Evolutionary conservation across 1,139 yeast species (phyloP).

Genomic region (Pichia sp.): DNA sequence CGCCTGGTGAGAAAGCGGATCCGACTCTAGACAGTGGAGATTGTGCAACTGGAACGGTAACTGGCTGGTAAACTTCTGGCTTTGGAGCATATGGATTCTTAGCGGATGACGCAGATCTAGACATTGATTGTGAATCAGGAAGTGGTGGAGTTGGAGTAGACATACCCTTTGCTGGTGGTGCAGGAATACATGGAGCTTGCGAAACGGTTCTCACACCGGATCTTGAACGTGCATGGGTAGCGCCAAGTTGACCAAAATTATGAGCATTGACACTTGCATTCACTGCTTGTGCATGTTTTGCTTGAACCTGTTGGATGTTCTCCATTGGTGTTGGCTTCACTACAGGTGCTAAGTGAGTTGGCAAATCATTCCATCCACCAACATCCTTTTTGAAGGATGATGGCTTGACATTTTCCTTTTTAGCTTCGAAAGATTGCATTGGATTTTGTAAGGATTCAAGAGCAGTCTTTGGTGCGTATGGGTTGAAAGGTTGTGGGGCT

Average conservation of each 20-base stretch:
- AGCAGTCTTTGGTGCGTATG: constrained; percentile 28
- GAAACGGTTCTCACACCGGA: constrained; percentile 19
- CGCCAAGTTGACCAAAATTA: no score
- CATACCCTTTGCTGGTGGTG: constrained; percentile 19
- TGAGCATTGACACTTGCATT: not conserved
- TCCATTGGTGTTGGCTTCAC: constrained; percentile 17
- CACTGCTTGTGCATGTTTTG: constrained; percentile 10
- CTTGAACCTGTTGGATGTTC: constrained; percentile 14
- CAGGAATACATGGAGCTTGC: constrained; percentile 23
- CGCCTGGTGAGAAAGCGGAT: not conserved
- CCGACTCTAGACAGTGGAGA: constrained; percentile 3
- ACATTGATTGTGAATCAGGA: constrained; percentile 4
- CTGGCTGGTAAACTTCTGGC: constrained; percentile 19
- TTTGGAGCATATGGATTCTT: constrained; percentile 28
- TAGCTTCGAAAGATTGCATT: not conserved
- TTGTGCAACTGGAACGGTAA: constrained; percentile 13
- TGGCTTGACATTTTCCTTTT: constrained; percentile 20
- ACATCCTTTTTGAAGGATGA: constrained; percentile 47
- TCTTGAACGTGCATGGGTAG: not conserved
- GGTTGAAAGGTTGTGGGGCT: constrained; percentile 14
- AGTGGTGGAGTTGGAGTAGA: constrained; percentile 12
- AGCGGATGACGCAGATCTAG: constrained; percentile 9
- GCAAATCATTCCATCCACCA: constrained; percentile 94
- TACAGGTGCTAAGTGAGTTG: constrained; percentile 47
- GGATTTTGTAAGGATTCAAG: constrained; percentile 24